phyloP scores from a whole-genome alignment of 352 stramenopile genomes.

The Pythium brachiatum region DNA sequence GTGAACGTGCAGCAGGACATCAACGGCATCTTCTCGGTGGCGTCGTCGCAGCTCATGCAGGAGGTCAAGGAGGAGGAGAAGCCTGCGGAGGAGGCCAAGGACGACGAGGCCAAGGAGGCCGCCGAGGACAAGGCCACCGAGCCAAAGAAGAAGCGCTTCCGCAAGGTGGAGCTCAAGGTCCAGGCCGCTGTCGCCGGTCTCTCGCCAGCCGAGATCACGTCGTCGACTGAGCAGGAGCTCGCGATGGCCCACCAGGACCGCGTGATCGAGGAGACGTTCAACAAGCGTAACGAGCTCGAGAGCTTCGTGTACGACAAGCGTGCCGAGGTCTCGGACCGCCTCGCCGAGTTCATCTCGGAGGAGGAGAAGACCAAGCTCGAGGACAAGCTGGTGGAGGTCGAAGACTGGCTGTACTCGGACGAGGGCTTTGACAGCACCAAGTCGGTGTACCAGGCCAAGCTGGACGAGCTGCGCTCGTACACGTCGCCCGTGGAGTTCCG shows the following conservation, averaged over 20 bases:
- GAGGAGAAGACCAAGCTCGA: constrained; percentile 89
- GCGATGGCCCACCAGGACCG: constrained; percentile 96
- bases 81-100: constrained; percentile 55
- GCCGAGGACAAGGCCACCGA: constrained; percentile 70
- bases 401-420: constrained; percentile 99
- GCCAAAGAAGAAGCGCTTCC: constrained; percentile 95
- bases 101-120: constrained; percentile 57
- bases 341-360: constrained; percentile 87
- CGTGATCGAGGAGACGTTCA: constrained; percentile 95
- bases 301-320: constrained; percentile 99
- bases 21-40: constrained; percentile 94
- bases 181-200: constrained; percentile 61
- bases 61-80: constrained; percentile 92
- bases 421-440: constrained; percentile 98
- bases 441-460: constrained; percentile 95
- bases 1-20: constrained; percentile 98
- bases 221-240: constrained; percentile 89
- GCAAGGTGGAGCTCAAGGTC: constrained; percentile 84
- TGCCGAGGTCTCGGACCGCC: constrained; percentile 90
- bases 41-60: constrained; percentile 97
- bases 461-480: constrained; percentile 92
- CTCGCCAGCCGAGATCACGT: constrained; percentile 48
- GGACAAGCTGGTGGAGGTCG: constrained; percentile 85
- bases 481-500: constrained; percentile 94
- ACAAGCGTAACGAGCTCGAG: constrained; percentile 99